phyloP scores from a whole-genome alignment of 768 basidiomycete genomes.

The Cantharellus anzutake region DNA sequence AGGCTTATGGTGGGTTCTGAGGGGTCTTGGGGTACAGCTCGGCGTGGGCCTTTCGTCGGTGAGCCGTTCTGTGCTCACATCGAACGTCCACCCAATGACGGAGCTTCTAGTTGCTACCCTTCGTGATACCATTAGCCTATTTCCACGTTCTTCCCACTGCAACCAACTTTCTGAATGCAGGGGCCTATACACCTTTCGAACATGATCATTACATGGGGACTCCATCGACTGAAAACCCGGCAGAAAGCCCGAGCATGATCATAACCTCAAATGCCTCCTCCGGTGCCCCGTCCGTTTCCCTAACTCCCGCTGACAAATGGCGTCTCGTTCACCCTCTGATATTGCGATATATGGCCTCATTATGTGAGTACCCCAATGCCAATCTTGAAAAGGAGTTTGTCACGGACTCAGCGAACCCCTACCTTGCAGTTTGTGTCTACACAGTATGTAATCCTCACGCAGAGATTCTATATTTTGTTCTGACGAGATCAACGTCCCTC shows the following conservation, averaged over 20 bases:
- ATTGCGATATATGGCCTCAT: conserved; percentile 74
- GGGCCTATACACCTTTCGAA: conserved; percentile 15
- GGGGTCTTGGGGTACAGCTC: conserved; percentile 60
- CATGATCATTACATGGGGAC: too few species aligned
- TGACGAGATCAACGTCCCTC: not conserved
- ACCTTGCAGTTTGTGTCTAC: conserved; percentile 35
- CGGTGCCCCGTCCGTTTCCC: conserved; percentile 20
- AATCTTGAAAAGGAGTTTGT: not conserved
- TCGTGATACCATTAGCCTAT: conserved; percentile 60
- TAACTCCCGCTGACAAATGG: conserved; percentile 65
- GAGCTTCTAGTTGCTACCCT: conserved; percentile 47
- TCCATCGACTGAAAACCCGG: too few species aligned
- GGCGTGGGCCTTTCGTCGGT: conserved; percentile 78
- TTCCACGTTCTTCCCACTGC: conserved; percentile 15
- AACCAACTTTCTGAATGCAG: not conserved
- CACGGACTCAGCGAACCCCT: not conserved
- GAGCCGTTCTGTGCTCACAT: conserved; percentile 13
- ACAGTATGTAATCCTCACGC: conserved; percentile 24
- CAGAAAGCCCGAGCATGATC: too few species aligned
- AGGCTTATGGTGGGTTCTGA: conserved; percentile 84
- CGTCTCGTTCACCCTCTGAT: conserved; percentile 61
- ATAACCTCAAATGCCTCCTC: conserved; percentile 10
- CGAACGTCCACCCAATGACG: not conserved
- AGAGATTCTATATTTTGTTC: not conserved
- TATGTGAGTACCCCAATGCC: conserved; percentile 37